phyloP scores from a whole-genome alignment of 306 rosid genomes.

The Malus sieversii region DNA sequence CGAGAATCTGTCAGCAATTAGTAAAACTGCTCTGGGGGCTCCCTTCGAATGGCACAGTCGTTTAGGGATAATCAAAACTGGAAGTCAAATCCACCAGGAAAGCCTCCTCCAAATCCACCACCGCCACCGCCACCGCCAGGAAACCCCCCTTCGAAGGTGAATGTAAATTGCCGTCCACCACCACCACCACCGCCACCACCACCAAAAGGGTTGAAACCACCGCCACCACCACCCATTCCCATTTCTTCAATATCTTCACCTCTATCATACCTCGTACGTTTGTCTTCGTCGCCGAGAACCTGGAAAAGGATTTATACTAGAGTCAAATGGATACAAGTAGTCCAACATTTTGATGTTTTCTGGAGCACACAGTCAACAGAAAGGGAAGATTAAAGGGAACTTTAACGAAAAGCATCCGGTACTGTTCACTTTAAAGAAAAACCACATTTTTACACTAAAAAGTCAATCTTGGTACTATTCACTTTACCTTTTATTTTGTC shows the following conservation, averaged over 20 bases:
- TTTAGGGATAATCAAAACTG: conserved; percentile 43
- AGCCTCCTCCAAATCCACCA: conserved; percentile 49
- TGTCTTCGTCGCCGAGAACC: conserved; percentile 89
- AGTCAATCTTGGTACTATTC: too few relatives aligned
- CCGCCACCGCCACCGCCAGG: conserved; percentile 49
- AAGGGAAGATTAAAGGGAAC: not conserved
- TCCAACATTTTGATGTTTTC: not conserved
- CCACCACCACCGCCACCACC: conserved; percentile 59
- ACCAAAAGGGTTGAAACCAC: conserved; percentile 88
- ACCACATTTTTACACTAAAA: too few relatives aligned
- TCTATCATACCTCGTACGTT: conserved; percentile 79
- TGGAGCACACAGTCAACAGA: not conserved
- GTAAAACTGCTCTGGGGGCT: conserved; percentile 31
- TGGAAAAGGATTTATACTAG: conserved; percentile 21
- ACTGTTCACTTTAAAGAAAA: too few relatives aligned
- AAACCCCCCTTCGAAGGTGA: conserved; percentile 63
- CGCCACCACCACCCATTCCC: conserved; percentile 49
- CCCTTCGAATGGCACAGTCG: conserved; percentile 8
- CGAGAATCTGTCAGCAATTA: conserved; percentile 40
- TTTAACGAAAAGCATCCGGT: too few relatives aligned
- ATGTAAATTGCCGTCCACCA: conserved; percentile 69
- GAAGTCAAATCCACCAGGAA: conserved; percentile 69
- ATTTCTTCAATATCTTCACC: conserved; percentile 94
- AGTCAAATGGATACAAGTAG: conserved; percentile 3
- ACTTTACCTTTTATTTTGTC: too few relatives aligned